Base-by-base conservation (phyloP, 108 stramenopile species). In the Conticribra guillardii region DNA sequence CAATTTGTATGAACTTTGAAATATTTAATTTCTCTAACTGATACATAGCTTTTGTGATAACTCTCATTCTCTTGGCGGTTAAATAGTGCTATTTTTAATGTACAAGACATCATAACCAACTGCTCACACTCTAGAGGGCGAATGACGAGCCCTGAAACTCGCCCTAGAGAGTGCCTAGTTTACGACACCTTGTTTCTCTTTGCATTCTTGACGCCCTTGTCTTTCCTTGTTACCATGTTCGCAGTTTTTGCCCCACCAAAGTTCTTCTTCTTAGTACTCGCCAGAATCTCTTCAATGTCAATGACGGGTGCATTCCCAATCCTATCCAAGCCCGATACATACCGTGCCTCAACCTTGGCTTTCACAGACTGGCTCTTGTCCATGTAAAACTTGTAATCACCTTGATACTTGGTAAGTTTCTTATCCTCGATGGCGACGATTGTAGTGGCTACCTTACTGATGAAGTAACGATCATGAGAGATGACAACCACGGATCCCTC, bases 121-220 rank as follows among this genome's bases (percentile, higher is more conserved):
- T 9, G 14, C 4, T 51, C 50, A 51, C n/a, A n/a, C 8, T 51
- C 44, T 11, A 44, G 15, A 11, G 44, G 44, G 11, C 11, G 18
- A 18, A 52, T 19, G 11, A 52, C 5, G 19, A 52, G 11, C 5
- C 11, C 18, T 56, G 7, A 17, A 15, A 5, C 5, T 56, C 26
- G 28, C 14, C 23, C 14, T 5, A 56, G 23, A 28, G 3, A 23
- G 3, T 28, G 4, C 55, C 51, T 49, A 15, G 7, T 41, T 69
- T 50, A 50, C 69, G 31, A 24, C 41, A 52, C 70, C 37, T 61
- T 57, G 37, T 60, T 60, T 24, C 98, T 85, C 83, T 98, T 98
- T 26, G 98, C 98, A 85, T 98, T 98, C 82, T 98, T 98, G 33
- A 98, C 82, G 33, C 98, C 98, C 81, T 98, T 98, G 75, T 96